phyloP scores from a whole-genome alignment of 106 monocot genomes.

The Phalaenopsis aphrodite region DNA sequence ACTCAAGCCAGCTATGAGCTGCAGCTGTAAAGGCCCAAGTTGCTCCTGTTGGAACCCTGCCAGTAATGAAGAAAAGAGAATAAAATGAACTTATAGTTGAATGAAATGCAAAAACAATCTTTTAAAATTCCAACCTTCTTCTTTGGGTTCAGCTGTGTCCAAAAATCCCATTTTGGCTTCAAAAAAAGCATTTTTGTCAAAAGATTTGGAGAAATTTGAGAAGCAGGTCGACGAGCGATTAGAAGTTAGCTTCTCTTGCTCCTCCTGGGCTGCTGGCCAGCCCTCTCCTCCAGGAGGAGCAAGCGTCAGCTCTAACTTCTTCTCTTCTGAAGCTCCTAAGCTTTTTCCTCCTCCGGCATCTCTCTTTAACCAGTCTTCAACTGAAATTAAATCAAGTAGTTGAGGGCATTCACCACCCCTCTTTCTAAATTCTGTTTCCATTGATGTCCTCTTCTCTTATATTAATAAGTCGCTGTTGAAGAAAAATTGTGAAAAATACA shows the following conservation, averaged over 20 bases:
- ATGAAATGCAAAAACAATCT: not conserved
- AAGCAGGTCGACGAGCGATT: slow-evolving; percentile 21
- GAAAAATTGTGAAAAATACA: not conserved
- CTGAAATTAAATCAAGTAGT: slow-evolving; percentile 8
- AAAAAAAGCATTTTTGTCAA: not conserved
- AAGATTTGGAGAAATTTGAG: not conserved
- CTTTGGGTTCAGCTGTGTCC: not conserved
- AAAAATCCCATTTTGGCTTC: not conserved
- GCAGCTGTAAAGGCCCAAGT: not conserved
- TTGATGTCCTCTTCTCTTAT: slow-evolving; percentile 3
- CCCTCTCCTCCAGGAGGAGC: slow-evolving; percentile 44
- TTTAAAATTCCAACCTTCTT: slow-evolving; percentile 3
- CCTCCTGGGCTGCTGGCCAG: slow-evolving; percentile 3
- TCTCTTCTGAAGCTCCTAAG: slow-evolving; percentile 32
- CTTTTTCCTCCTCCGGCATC: slow-evolving; percentile 12
- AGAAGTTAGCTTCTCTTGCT: not conserved
- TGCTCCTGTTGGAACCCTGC: not conserved
- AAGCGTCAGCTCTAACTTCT: slow-evolving; percentile 66
- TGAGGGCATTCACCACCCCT: slow-evolving; percentile 14
- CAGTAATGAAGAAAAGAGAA: not conserved
- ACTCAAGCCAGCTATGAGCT: not conserved
- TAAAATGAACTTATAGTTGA: not conserved
- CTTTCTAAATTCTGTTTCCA: slow-evolving; percentile 16
- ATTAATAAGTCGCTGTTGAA: not conserved
- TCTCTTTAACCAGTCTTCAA: slow-evolving; percentile 16